Conservation (phyloP, 805 yeast genomes). For the Spathaspora passalidarum region DNA sequence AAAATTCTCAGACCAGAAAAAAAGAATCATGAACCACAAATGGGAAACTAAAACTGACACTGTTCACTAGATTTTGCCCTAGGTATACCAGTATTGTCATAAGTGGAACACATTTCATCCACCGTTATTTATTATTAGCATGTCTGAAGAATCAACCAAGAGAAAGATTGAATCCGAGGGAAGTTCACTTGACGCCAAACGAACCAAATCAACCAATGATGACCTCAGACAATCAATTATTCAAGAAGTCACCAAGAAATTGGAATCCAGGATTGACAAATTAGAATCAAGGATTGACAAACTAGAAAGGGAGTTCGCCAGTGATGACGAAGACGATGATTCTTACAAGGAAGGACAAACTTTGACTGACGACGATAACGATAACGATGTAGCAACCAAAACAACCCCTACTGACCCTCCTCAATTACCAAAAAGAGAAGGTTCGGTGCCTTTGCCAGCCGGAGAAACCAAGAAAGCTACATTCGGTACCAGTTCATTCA, state of each 20-base stretch:
- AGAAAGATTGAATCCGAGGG: slow-evolving; percentile 16
- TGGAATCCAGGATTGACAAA: slow-evolving; percentile 10
- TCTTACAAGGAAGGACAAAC: not conserved
- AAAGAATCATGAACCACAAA: not conserved
- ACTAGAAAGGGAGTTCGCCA: slow-evolving; percentile 3
- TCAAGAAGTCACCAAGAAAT: slow-evolving; percentile 24
- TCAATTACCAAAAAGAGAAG: not conserved
- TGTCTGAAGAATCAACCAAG: slow-evolving; percentile 17
- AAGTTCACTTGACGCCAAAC: slow-evolving; percentile 2
- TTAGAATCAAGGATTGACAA: slow-evolving; percentile 8
- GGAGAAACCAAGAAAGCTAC: slow-evolving; percentile 7
- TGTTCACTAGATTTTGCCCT: too few species aligned
- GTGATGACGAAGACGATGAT: slow-evolving; percentile 1
- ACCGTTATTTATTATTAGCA: slow-evolving; percentile 3
- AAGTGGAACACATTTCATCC: too few species aligned
- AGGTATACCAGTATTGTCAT: too few species aligned
- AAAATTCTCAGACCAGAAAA: not conserved
- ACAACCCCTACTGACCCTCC: not conserved
- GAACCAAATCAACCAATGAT: slow-evolving; percentile 14
- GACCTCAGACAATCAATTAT: slow-evolving; percentile 30
- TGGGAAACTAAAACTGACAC: not conserved
- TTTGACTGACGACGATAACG: not conserved
- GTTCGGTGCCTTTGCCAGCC: not conserved
- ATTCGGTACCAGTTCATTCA: slow-evolving; percentile 20
- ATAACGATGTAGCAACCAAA: slow-evolving; percentile 1